Evolutionary conservation across 2,329 filamentous ascomycete species (phyloP), one percentile per base, ranked within the genome.

Genomic region (Elsinoe perseae): DNA sequence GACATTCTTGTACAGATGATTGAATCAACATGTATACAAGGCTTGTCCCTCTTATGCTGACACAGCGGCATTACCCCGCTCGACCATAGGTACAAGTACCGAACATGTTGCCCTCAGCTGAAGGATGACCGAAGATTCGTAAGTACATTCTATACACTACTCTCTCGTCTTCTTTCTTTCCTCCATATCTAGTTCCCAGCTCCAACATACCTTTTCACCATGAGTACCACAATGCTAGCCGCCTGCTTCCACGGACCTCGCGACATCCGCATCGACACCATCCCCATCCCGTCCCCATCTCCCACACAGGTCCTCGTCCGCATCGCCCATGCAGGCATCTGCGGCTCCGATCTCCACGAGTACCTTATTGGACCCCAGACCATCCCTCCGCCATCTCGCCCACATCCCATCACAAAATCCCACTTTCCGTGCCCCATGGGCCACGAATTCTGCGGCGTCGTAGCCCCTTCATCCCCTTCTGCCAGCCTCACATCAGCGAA

Each of bases 231-330:
- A 34, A 66, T 66, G 63, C 64, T 62, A 50, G 64, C 64, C 14
- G 62, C 62, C 14, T 56, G 62, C 53, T 66, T 63, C 57, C 60
- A 66, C 50, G 60, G 54, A 28, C 40, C 58, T n/a, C 54, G 53
- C 27, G 64, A 66, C 44, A 60, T 66, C 32, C 59, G 64, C 20
- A 46, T 65, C 42, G 63, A 66, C 14, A 58, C 63, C 36, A 61
- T 65, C 40, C 60, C 60, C 16, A 57, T 62, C 36, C 64, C 64
- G 5, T 38, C 56, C 25, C 58, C 59, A n/a, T 40, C 43, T 6
- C 56, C 59, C 21, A 60, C 56, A 4, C 59, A 66, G 50, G 40
- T 66, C 21, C 44, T 62, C 21, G 54, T 64, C 50, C 61, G 63
- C 28, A 59, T 64, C 21, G 59, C 59, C 38, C 64, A 63, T 62